Base-by-base conservation (phyloP, 345 rosid genomes). In the Stellera chamaejasme region DNA sequence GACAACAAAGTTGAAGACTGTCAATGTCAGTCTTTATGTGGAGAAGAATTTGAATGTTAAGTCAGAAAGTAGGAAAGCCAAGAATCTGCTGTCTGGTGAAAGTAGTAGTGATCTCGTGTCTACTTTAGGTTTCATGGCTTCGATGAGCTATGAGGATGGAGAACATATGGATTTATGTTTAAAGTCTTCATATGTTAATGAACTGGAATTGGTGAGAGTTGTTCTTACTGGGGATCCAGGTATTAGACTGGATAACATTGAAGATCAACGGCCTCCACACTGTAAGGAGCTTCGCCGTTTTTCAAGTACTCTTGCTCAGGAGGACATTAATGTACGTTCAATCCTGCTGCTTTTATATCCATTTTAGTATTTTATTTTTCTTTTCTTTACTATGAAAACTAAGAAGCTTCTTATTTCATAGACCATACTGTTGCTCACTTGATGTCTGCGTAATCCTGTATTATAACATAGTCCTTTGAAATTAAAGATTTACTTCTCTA, bases 251-350 rank as follows among this genome's bases (percentile, higher is more conserved):
- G 88, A 72, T 60, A 78, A 77, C 56, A 83, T 83, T 71, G 87
- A 80, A 59, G 82, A 77, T 61, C 87, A 70, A 77, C 76, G 77
- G 53, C 75, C 55, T 44, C 71, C 79, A 47, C 84, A 87, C 67
- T 78, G 86, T 47, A 89, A 82, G 79, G 97, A 94, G 71, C 99
- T 90, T 67, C 96, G 99, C 25, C 99, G 99, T 70, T 96, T 94
- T 73, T 97, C 99, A 27, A 94, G 99, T 78, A 94, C 96, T 39
- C 75, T 90, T 69, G 99, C 99, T 62, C 79, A 90, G 16, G 99
- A 90, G 78, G 97, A 94, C 82, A 96, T 83, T 67, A 80, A 92
- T 97, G 99, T 94, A 69, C 64, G 77, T 8, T 32, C 7, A 32
- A 32, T 32, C 39, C 39, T 8, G 39, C 9, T 32, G 39, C 39